Base-by-base conservation (phyloP, 345 rosid species). In the Microcos paniculata region DNA sequence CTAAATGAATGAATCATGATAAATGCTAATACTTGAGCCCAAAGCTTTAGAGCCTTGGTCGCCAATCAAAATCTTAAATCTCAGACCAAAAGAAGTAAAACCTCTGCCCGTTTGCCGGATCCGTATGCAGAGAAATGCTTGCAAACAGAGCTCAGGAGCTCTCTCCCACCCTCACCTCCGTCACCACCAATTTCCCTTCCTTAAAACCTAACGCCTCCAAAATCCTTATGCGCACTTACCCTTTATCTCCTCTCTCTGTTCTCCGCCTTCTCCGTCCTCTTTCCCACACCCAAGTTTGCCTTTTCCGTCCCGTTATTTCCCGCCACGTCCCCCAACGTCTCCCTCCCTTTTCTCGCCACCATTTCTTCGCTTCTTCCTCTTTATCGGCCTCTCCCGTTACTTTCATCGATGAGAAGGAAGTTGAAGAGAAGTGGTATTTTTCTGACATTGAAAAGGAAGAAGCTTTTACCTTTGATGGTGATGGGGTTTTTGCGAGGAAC, bases 391-490 rank as follows among this genome's bases (percentile, higher is more conserved):
- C 77, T 48, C 49, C 83, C 67, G 70, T 86, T 57, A 78, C 83
- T 87, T 89, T 85, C 81, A 81, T 86, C 88, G 87, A 86, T 85
- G 76, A 73, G 13, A 23, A 56, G 77, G 82, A 30, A 31, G 70
- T 33, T 5, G 63, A 73, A 59, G 86, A 76, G 74, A 61, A 3
- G 6, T 78, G 77, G 79, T 82, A 70, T 7, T n/a, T 21, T 40
- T 4, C 6, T 5, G 8, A 40, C 21, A 48, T 9, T 42, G 62
- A 21, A n/a, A 35, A 28, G 14, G 43, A 61, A 8, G 43, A 61
- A 43, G 18, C 56, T 13, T 43, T 72, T 57, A 38, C 23, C 16
- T 72, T 72, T 2, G 76, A 59, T 42, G 67, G 72, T 75, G 70
- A 73, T 7, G 63, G 68, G 0, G 76, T 64, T 40, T 61, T 46